Evolutionary conservation across 148 eudicot genomes (phyloP).

Genomic region (Camellia lanceoleosa): DNA sequence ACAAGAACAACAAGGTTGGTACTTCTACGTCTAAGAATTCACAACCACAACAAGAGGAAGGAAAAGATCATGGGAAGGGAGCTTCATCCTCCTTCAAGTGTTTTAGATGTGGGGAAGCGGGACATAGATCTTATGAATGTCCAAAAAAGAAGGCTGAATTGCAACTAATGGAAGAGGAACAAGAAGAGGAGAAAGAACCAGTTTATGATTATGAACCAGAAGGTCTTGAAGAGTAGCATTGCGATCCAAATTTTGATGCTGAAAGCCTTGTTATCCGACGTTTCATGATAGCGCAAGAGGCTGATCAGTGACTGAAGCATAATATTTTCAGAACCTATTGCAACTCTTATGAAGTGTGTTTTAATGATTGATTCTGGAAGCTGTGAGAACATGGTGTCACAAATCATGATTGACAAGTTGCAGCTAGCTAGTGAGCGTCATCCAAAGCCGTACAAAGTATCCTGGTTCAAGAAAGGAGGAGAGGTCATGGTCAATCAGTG

Average conservation of each 20-base stretch:
- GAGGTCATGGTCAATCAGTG: background rate
- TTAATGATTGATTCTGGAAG: slow-evolving; percentile 4
- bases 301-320: background rate
- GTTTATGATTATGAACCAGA: background rate
- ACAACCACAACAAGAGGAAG: background rate
- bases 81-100: background rate
- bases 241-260: background rate
- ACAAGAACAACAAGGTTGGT: too few species aligned
- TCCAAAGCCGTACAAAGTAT: background rate
- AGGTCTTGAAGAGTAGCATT: background rate
- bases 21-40: too few species aligned
- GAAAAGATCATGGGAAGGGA: background rate
- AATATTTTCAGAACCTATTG: background rate
- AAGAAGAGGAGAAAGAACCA: slow-evolving; percentile 1
- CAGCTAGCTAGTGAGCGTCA: background rate
- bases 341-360: background rate
- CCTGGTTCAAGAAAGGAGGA: background rate
- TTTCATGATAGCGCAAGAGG: background rate
- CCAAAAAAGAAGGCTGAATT: background rate
- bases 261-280: background rate
- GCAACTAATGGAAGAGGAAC: background rate
- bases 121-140: background rate
- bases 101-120: background rate
- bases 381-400: background rate
- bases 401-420: background rate